Evolutionary conservation across 108 stramenopile genomes (phyloP), one percentile per base, ranked within the genome.

Genomic region (Cyclostephanos invisitatus): DNA sequence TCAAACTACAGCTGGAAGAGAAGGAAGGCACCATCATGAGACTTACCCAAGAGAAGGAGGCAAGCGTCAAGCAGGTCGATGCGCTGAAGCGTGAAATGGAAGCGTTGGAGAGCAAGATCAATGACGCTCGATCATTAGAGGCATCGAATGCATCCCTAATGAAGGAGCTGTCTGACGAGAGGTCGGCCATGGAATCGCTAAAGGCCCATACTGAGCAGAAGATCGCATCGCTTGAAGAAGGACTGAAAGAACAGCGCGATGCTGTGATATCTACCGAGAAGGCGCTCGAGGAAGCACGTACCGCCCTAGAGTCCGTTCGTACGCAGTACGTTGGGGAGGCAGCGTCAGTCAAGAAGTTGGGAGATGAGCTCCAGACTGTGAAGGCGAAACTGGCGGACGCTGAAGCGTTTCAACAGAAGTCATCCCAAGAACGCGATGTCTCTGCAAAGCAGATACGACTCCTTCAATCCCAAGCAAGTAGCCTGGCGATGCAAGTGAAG

Each of bases 31-130:
- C 18, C 37, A 71, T 78, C 38, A 35, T 50, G 25, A 67, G 28
- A 0, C 60, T 78, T 51, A 42, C 53, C 24, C 29, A 49, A 2
- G 72, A 73, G 24, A 46, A 46, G 29, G 53, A 64, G 29, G 63
- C 51, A 48, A 64, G 62, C 55, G 32, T 65, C n/a, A 59, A 68
- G 29, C 64, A 72, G 55, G 69, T 71, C 11, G 77, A 78, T 20
- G 48, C 55, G 0, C 40, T 71, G 46, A 62, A 56, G 54, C 36
- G 50, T 9, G 70, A 72, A 56, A 50, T 78, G 14, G 20, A 65
- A 40, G 64, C 48, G 12, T 63, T 78, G 50, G 57, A 78, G 61
- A 53, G 58, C 54, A 66, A 62, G 37, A 50, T 46, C 5, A 24
- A 55, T 5, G 70, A 67, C 29, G 49, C 27, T 20, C 17, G 42